Evolutionary conservation across 2,329 filamentous ascomycete genomes (phyloP).

Genomic region (Biscogniauxia mediterranea): DNA sequence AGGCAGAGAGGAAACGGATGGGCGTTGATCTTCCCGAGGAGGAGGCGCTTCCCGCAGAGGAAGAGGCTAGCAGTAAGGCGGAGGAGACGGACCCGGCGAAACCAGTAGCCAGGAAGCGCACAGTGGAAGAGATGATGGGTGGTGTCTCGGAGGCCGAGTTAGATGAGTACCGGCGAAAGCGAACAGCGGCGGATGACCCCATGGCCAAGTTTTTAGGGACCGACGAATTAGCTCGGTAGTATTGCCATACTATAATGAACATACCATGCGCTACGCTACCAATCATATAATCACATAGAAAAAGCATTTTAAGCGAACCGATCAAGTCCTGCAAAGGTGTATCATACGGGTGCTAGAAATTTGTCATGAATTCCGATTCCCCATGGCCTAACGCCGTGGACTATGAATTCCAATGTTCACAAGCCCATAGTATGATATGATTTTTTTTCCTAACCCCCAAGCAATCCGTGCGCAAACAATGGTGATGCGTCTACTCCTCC

Average conservation of each 20-base stretch:
- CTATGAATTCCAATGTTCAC: constrained; percentile 43
- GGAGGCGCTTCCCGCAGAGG: constrained; percentile 28
- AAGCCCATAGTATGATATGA: constrained; percentile 30
- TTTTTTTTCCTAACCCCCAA: constrained; percentile 32
- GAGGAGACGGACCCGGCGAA: constrained; percentile 22
- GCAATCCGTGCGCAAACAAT: constrained; percentile 26
- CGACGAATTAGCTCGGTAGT: constrained; percentile 59
- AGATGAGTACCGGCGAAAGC: constrained; percentile 79
- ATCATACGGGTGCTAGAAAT: constrained; percentile 16
- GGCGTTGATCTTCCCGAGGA: constrained; percentile 42
- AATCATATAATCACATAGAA: constrained; percentile 12
- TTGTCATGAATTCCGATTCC: constrained; percentile 37
- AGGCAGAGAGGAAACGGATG: constrained; percentile 62
- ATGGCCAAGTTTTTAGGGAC: constrained; percentile 81
- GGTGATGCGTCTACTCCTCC: constrained; percentile 58
- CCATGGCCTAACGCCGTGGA: constrained; percentile 53
- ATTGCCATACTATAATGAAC: constrained; percentile 7
- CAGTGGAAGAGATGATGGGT: constrained; percentile 73
- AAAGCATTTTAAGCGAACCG: constrained; percentile 16
- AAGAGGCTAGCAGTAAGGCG: constrained; percentile 19
- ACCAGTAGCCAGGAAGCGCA: constrained; percentile 62
- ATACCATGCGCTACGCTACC: constrained; percentile 1
- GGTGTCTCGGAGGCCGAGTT: constrained; percentile 81
- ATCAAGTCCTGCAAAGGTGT: constrained; percentile 20
- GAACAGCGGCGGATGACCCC: constrained; percentile 73